A percentile compares a stretch with the other conserved stretches of the same genome.
phyloP scores from a whole-genome alignment of 176 grass and related monocot species.

The Rhynchospora pubera region DNA sequence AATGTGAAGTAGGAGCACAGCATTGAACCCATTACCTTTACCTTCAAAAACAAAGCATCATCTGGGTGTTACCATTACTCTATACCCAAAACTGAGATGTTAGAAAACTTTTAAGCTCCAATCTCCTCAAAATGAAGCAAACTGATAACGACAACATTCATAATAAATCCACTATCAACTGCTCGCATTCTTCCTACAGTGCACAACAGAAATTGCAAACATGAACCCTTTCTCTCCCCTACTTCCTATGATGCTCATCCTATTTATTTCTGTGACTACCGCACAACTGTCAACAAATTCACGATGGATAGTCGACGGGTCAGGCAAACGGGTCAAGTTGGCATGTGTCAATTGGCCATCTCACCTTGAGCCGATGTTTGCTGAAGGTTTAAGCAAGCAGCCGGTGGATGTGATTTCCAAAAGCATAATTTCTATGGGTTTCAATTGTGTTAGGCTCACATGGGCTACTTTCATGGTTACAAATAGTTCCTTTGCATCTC shows the following conservation, averaged over 20 bases:
- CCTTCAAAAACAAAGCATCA: conserved; percentile 44
- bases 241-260: conserved; percentile 17
- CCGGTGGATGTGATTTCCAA: conserved; percentile 38
- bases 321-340: conserved; percentile 53
- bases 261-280: neutral
- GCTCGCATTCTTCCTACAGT: neutral
- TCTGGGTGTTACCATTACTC: conserved; percentile 8
- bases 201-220: neutral
- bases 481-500: conserved; percentile 34
- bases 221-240: conserved; percentile 29
- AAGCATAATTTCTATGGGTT: conserved; percentile 31
- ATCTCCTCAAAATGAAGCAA: conserved; percentile 14
- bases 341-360: conserved; percentile 76
- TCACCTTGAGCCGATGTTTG: conserved; percentile 56
- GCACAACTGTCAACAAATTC: conserved; percentile 45
- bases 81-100: conserved; percentile 18
- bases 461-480: conserved; percentile 52
- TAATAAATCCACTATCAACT: conserved; percentile 30
- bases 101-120: conserved; percentile 27
- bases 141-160: neutral
- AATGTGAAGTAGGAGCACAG: conserved; percentile 51
- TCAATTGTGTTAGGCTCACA: conserved; percentile 76
- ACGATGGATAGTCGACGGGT: conserved; percentile 55
- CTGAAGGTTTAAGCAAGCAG: conserved; percentile 46
- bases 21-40: conserved; percentile 41